These are phyloP conservation scores for Lepidopterella palustris DNA, from an alignment of 495 filamentous ascomycete genomes.

Conservation along the genomic window DNA sequence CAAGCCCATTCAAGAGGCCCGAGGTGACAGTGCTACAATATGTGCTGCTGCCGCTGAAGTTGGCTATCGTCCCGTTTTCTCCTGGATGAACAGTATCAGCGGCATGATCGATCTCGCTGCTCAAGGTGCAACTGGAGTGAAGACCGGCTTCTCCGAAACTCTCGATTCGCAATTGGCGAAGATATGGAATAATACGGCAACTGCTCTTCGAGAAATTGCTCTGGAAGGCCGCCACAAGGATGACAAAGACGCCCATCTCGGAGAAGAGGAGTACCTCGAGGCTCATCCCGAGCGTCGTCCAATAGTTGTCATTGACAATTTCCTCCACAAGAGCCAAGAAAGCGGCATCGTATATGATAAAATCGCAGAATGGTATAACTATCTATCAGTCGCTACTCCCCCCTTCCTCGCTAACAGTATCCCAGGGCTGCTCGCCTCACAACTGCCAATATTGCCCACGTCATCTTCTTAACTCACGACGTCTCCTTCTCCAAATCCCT, in stretches of 20 bases:
- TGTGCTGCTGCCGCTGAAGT: slow-evolving; percentile 72
- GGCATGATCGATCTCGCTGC: slow-evolving; percentile 87
- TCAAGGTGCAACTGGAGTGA: slow-evolving; percentile 88
- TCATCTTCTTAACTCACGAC: slow-evolving; percentile 94
- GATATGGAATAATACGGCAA: slow-evolving; percentile 80
- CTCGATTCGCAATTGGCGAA: slow-evolving; percentile 86
- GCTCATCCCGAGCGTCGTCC: slow-evolving; percentile 79
- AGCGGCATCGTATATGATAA: slow-evolving; percentile 77
- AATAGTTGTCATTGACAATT: slow-evolving; percentile 91
- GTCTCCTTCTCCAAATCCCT: slow-evolving; percentile 83
- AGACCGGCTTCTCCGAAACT: slow-evolving; percentile 92
- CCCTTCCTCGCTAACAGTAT: not conserved
- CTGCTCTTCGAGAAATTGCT: slow-evolving; percentile 70
- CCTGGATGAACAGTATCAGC: slow-evolving; percentile 91
- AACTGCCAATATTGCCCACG: slow-evolving; percentile 84
- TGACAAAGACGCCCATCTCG: slow-evolving; percentile 64
- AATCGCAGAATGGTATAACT: slow-evolving; percentile 63
- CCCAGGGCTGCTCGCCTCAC: slow-evolving; percentile 70
- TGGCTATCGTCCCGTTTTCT: slow-evolving; percentile 90
- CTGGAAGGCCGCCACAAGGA: slow-evolving; percentile 60
- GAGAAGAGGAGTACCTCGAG: slow-evolving; percentile 85
- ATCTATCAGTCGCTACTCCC: not conserved
- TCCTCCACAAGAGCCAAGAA: slow-evolving; percentile 71
- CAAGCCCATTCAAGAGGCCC: slow-evolving; percentile 86
- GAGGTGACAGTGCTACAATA: slow-evolving; percentile 85